A percentile compares a stretch with the other conserved stretches of the same genome.
phyloP scores from a whole-genome alignment of 768 basidiomycete species.

The Agaricus subrufescens region DNA sequence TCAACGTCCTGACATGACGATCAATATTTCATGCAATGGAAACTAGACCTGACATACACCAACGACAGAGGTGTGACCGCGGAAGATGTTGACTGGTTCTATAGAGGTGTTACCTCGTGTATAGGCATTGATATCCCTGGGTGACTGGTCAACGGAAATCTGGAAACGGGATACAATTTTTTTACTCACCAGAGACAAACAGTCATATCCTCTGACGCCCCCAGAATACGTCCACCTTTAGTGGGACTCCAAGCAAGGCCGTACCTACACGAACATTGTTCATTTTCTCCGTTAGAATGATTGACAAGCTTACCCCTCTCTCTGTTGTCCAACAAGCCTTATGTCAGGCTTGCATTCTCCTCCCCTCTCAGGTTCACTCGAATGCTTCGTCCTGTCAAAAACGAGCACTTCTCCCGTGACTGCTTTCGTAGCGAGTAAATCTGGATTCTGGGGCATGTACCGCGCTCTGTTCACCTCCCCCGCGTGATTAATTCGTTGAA shows the following conservation, averaged over 20 bases:
- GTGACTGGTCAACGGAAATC: slow-evolving; percentile 2
- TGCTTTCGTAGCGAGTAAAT: slow-evolving; percentile 94
- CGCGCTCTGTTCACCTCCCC: slow-evolving; percentile 97
- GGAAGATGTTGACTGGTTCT: slow-evolving; percentile 82
- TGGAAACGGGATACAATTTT: neutral
- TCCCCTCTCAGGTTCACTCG: slow-evolving; percentile 84
- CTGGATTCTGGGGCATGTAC: slow-evolving; percentile 99
- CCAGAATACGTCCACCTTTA: slow-evolving; percentile 80
- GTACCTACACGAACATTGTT: slow-evolving; percentile 49
- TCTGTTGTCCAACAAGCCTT: slow-evolving; percentile 80
- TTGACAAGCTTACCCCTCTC: slow-evolving; percentile 75
- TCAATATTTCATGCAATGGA: neutral
- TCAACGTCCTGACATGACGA: slow-evolving; percentile 76
- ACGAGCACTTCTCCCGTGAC: slow-evolving; percentile 86
- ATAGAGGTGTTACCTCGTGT: slow-evolving; percentile 70
- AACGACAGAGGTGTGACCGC: slow-evolving; percentile 88
- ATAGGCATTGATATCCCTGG: slow-evolving; percentile 91
- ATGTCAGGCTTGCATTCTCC: slow-evolving; percentile 90
- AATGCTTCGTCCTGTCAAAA: slow-evolving; percentile 98
- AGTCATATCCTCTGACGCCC: slow-evolving; percentile 94
- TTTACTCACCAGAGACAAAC: slow-evolving; percentile 82
- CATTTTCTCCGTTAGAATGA: neutral
- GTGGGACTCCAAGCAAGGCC: slow-evolving; percentile 90
- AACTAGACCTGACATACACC: slow-evolving; percentile 52
- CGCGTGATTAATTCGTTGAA: slow-evolving; percentile 91